A percentile compares a stretch with the other conserved stretches of the same genome.
These are phyloP conservation scores for Polygonum aviculare DNA, from an alignment of 148 eudicot species.

Conservation along the genomic window DNA sequence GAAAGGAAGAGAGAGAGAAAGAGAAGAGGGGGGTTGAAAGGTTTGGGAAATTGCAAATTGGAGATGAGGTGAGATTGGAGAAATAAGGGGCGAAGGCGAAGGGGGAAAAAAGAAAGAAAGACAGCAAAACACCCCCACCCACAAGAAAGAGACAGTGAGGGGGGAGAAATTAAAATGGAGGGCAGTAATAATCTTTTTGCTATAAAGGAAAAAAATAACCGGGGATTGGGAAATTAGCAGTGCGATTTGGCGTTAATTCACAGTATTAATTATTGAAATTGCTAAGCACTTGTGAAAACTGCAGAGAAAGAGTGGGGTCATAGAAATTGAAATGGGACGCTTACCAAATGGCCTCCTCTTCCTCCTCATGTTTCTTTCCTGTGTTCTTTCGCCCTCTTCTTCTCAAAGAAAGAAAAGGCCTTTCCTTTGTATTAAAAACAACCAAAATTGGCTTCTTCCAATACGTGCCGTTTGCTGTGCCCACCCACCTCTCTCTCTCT, in stretches of 20 bases:
- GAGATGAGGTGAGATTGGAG: constrained; percentile 18
- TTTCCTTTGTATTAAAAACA: background rate
- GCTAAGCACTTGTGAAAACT: background rate
- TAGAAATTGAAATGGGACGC: constrained; percentile 10
- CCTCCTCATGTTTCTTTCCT: background rate
- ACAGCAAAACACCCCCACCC: constrained; percentile 15
- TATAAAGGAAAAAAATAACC: constrained; percentile 5
- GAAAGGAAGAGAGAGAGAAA: constrained; percentile 10
- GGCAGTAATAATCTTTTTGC: background rate
- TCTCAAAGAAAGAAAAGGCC: background rate
- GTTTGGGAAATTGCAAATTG: background rate
- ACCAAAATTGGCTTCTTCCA: constrained; percentile 11
- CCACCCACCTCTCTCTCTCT: background rate
- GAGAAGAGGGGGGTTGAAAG: constrained; percentile 24
- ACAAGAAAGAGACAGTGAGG: constrained; percentile 15
- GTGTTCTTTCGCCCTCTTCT: constrained; percentile 1
- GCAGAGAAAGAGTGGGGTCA: background rate
- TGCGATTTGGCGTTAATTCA: background rate
- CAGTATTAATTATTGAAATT: background rate
- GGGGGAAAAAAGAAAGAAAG: constrained; percentile 8
- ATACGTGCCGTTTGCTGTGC: constrained; percentile 13
- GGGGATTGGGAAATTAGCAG: constrained; percentile 3
- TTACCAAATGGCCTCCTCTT: constrained; percentile 17
- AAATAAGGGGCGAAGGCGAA: constrained; percentile 10
- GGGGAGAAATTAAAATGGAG: background rate